Evolutionary conservation across 2,329 filamentous ascomycete species (phyloP).

Genomic region (Madurella mycetomatis): DNA sequence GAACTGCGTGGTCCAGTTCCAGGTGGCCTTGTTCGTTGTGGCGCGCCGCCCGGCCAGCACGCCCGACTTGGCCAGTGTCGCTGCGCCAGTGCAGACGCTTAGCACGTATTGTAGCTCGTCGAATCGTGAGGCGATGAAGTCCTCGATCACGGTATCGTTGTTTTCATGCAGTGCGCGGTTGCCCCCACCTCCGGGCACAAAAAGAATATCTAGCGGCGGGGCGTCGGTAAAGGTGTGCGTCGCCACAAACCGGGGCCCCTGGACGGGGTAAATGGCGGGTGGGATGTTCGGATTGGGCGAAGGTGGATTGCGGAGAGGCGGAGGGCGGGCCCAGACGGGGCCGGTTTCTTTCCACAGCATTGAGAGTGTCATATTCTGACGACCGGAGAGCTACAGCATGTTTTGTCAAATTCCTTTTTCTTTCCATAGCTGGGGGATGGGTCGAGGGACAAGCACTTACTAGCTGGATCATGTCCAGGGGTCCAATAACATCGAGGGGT

Average conservation of each 20-base stretch:
- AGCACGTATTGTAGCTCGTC: conserved; percentile 26
- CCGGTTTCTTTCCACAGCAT: conserved; percentile 24
- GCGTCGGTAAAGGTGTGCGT: conserved; percentile 25
- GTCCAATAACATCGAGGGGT: conserved; percentile 15
- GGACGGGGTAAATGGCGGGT: conserved; percentile 3
- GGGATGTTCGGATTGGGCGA: not conserved
- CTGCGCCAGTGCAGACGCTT: conserved; percentile 46
- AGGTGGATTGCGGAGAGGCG: not conserved
- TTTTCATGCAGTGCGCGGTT: conserved; percentile 6
- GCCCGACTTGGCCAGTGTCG: conserved; percentile 44
- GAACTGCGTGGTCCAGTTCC: conserved; percentile 31
- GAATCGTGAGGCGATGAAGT: conserved; percentile 9
- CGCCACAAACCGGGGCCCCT: conserved; percentile 16
- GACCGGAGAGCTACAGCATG: conserved; percentile 13
- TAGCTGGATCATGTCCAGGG: conserved; percentile 11
- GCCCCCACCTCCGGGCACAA: conserved; percentile 27
- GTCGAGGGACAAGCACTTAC: not conserved
- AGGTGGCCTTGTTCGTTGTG: conserved; percentile 48
- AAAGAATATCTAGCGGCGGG: conserved; percentile 25
- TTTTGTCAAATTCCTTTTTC: not conserved
- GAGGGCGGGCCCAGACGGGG: conserved; percentile 19
- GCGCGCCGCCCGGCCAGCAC: conserved; percentile 47
- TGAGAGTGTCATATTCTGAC: conserved; percentile 24
- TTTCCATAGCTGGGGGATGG: not conserved
- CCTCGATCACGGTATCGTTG: conserved; percentile 18